Evolutionary conservation across 768 basidiomycete genomes (phyloP), one percentile per base, ranked within the genome.

Genomic region (Hydnomerulius pinastri): DNA sequence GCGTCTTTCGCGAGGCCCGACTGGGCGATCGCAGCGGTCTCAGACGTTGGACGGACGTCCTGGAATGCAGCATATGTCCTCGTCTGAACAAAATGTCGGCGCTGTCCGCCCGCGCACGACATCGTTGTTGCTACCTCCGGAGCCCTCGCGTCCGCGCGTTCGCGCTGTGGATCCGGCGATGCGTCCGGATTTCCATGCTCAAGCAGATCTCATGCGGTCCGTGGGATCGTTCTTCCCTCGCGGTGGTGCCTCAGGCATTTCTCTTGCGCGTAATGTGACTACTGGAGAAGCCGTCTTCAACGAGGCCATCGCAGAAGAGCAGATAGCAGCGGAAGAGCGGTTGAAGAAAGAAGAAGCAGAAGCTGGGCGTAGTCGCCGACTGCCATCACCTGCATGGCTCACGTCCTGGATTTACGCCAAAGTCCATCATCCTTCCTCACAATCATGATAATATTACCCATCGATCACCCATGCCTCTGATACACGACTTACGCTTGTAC

Each of bases 261-360:
- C 63, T 51, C 35, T 65, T 39, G 43, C 70, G 71, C 43, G 61
- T 6, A 78, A 75, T 51, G 69, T 86, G n/a, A 44, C 54, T 29
- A 73, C 82, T 4, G 78, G 78, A 8, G 76, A 84, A 52, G 87
- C 86, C 9, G 83, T 89, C 35, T 73, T 79, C 43, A 77, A 79
- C 39, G 87, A 90, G 57, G 80, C 86, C 35, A 73, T 87, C 33
- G 85, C 81, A 32, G 87, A 90, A 63, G 87, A 89, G 66, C 74
- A 79, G 51, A 71, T 78, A 13, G 85, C 79, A 4, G 69, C 80
- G 23, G 73, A 74, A 27, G 74, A 80, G 55, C 71, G 80, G 38
- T 59, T 82, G 42, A 74, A 80, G 57, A 76, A 77, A 40, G 86
- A 87, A 65, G 69, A 80, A 57, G 73, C 71, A 9, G 78, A 82